Evolutionary conservation across 1,284 basidiomycete genomes (phyloP).

Genomic region (Fomitopsis palustris): DNA sequence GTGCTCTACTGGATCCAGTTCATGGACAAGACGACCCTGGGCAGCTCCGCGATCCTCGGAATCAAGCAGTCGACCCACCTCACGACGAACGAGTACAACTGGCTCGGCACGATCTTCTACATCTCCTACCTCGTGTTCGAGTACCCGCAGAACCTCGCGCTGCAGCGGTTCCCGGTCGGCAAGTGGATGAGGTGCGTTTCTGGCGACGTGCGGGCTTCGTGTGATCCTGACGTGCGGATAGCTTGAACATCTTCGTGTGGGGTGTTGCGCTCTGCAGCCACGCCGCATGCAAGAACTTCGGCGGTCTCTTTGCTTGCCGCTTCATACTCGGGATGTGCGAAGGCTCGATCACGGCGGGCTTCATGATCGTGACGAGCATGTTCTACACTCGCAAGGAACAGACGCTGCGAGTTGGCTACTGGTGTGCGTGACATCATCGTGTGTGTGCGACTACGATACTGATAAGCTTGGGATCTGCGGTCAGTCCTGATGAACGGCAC

Average conservation of each 20-base stretch:
- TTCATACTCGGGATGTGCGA: conserved; percentile 74
- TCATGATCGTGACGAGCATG: conserved; percentile 75
- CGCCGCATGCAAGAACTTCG: conserved; percentile 72
- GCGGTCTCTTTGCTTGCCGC: conserved; percentile 61
- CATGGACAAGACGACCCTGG: conserved; percentile 74
- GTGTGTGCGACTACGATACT: conserved; percentile 2
- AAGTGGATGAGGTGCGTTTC: conserved; percentile 69
- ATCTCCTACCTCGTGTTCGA: conserved; percentile 65
- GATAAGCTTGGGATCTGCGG: conserved; percentile 19
- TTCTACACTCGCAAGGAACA: conserved; percentile 78
- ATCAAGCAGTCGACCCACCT: conserved; percentile 40
- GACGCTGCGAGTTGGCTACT: conserved; percentile 71
- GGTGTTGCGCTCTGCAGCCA: conserved; percentile 58
- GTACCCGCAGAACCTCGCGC: conserved; percentile 69
- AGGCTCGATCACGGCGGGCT: conserved; percentile 74
- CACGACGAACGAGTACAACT: conserved; percentile 32
- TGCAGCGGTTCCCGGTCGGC: conserved; percentile 76
- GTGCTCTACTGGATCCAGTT: conserved; percentile 66
- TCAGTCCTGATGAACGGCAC: conserved; percentile 47
- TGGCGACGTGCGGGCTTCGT: background rate
- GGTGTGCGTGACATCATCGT: conserved; percentile 52
- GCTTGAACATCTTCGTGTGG: conserved; percentile 71
- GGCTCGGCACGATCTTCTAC: conserved; percentile 73
- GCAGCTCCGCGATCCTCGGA: conserved; percentile 61
- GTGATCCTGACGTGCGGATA: conserved; percentile 17